phyloP scores from a whole-genome alignment of 2,329 filamentous ascomycete genomes.

The Sclerotinia spermophila region DNA sequence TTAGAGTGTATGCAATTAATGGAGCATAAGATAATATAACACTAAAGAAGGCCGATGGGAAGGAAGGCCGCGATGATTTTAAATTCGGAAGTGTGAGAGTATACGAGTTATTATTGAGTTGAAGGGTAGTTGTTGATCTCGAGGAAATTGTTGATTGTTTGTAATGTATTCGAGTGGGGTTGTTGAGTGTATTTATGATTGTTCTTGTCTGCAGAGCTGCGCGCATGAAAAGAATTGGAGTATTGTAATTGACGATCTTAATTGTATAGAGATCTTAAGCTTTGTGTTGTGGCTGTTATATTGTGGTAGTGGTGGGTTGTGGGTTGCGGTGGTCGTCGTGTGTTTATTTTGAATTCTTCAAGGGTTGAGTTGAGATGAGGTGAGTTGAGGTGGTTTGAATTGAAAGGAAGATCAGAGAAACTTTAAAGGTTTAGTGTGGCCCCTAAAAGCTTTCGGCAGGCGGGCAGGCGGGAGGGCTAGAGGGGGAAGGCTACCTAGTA shows the following conservation, averaged over 20 bases:
- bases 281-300: not conserved
- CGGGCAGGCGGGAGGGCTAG: conserved; percentile 10
- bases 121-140: conserved; percentile 18
- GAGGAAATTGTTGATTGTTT: conserved; percentile 11
- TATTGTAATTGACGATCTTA: conserved; percentile 11
- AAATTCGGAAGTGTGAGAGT: not conserved
- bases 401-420: conserved; percentile 18
- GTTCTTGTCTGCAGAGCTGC: conserved; percentile 20
- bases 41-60: not conserved
- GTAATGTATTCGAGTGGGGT: conserved; percentile 9
- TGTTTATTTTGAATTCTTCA: not conserved
- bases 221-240: conserved; percentile 26
- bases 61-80: not conserved
- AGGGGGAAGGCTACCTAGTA: not conserved
- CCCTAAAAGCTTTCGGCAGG: conserved; percentile 11
- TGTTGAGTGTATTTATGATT: not conserved
- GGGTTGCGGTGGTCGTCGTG: not conserved
- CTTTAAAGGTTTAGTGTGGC: conserved; percentile 14
- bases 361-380: not conserved
- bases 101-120: conserved; percentile 9
- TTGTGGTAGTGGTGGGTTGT: not conserved
- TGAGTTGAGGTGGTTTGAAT: conserved; percentile 6
- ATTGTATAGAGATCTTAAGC: conserved; percentile 4
- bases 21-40: conserved; percentile 18
- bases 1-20: conserved; percentile 10